Evolutionary conservation across 257 asterid species (phyloP).

Genomic region (Nicotiana sylvestris): DNA sequence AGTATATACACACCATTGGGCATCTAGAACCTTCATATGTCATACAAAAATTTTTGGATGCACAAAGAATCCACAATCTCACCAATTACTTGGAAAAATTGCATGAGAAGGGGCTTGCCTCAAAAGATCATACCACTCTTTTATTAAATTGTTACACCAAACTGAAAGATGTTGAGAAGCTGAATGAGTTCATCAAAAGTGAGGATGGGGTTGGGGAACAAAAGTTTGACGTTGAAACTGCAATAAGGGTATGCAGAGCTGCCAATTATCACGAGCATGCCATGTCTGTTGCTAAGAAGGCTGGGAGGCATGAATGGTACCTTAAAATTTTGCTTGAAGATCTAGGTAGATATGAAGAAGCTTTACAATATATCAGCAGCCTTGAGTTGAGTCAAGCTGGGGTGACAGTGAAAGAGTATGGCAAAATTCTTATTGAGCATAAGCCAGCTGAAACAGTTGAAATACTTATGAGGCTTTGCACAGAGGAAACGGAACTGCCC

Average conservation of each 20-base stretch:
- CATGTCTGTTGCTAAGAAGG: slow-evolving; percentile 92
- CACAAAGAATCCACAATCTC: slow-evolving; percentile 87
- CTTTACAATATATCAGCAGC: slow-evolving; percentile 76
- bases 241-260: slow-evolving; percentile 91
- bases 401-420: slow-evolving; percentile 85
- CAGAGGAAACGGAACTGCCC: slow-evolving; percentile 70
- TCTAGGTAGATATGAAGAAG: slow-evolving; percentile 86
- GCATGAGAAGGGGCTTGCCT: slow-evolving; percentile 90
- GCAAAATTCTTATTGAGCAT: slow-evolving; percentile 86
- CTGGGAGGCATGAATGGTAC: slow-evolving; percentile 95
- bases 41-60: slow-evolving; percentile 94
- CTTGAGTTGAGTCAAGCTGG: slow-evolving; percentile 98
- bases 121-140: slow-evolving; percentile 95
- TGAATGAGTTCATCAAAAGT: slow-evolving; percentile 71
- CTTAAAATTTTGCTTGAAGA: slow-evolving; percentile 95
- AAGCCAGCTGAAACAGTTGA: slow-evolving; percentile 80
- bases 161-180: slow-evolving; percentile 89
- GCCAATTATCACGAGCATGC: slow-evolving; percentile 99
- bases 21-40: slow-evolving; percentile 95
- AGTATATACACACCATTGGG: slow-evolving; percentile 83
- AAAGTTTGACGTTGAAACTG: slow-evolving; percentile 94
- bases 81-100: slow-evolving; percentile 92
- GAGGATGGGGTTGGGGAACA: slow-evolving; percentile 80
- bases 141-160: slow-evolving; percentile 92
- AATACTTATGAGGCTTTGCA: slow-evolving; percentile 86